These are phyloP conservation scores for Helotiales sp. DNA, from an alignment of 2,329 filamentous ascomycete species.

Conservation along the genomic window DNA sequence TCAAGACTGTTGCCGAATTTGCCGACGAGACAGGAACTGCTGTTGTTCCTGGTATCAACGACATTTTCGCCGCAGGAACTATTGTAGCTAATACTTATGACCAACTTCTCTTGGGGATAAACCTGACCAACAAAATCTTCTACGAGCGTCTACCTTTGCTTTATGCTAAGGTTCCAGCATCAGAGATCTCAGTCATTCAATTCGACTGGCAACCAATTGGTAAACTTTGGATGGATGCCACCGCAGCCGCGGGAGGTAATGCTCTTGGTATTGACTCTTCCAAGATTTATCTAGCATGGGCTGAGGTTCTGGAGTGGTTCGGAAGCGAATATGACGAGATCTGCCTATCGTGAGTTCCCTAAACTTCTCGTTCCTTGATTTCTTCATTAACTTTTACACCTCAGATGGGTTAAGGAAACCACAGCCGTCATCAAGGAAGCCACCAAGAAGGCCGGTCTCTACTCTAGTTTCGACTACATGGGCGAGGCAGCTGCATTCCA, in stretches of 20 bases:
- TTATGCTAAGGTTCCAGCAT: background rate
- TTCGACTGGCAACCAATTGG: constrained; percentile 12
- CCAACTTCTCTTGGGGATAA: background rate
- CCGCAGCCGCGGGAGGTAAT: background rate
- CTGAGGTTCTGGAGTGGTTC: constrained; percentile 9
- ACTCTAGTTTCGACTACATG: constrained; percentile 3
- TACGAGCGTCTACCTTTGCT: background rate
- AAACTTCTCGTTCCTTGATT: background rate
- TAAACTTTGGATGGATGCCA: constrained; percentile 6
- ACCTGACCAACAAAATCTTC: constrained; percentile 6
- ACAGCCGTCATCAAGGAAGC: constrained; percentile 1
- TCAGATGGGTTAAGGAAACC: background rate
- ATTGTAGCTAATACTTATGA: background rate
- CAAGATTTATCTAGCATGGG: background rate
- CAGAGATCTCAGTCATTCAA: constrained; percentile 1
- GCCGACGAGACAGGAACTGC: constrained; percentile 9
- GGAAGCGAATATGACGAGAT: background rate
- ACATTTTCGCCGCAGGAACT: constrained; percentile 10
- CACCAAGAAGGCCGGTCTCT: background rate
- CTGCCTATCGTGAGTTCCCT: background rate
- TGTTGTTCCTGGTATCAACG: constrained; percentile 6
- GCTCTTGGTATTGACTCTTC: constrained; percentile 4
- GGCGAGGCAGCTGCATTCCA: constrained; percentile 13
- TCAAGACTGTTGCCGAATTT: constrained; percentile 14
- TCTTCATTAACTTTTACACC: background rate